Evolutionary conservation across 2,329 filamentous ascomycete species (phyloP).

Genomic region (Penicillium sp.): DNA sequence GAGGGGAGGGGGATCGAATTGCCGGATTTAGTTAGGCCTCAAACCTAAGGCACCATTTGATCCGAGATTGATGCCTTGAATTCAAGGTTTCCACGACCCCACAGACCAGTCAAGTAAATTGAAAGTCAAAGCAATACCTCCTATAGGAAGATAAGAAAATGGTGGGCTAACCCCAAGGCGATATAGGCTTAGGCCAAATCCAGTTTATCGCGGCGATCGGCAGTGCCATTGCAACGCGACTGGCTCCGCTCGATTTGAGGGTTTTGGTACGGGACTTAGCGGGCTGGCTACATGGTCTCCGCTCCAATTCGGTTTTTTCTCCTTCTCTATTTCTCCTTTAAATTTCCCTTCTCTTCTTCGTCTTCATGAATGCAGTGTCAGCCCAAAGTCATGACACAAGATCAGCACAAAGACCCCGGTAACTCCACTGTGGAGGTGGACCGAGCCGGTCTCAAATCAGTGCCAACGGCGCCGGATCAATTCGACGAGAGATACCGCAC

Average conservation of each 20-base stretch:
- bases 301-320: neutral
- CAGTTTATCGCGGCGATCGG: constrained; percentile 20
- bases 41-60: too few species aligned
- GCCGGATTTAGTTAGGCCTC: too few species aligned
- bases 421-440: constrained; percentile 19
- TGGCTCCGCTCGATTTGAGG: constrained; percentile 10
- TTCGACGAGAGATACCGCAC: constrained; percentile 57
- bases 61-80: too few species aligned
- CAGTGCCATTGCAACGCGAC: constrained; percentile 17
- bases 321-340: neutral
- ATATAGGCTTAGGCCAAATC: constrained; percentile 5
- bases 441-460: constrained; percentile 13
- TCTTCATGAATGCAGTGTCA: neutral
- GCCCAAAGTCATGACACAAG: constrained; percentile 15
- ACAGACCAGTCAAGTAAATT: neutral
- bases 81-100: too few species aligned
- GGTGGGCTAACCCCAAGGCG: constrained; percentile 19
- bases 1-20: too few species aligned
- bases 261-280: constrained; percentile 10
- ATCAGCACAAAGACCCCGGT: constrained; percentile 13
- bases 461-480: constrained; percentile 56
- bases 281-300: constrained; percentile 3
- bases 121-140: neutral
- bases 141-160: constrained; percentile 5
- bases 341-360: neutral